These are phyloP conservation scores for Chlorella ohadii DNA, from an alignment of 139 green algal genomes.

Conservation along the genomic window DNA sequence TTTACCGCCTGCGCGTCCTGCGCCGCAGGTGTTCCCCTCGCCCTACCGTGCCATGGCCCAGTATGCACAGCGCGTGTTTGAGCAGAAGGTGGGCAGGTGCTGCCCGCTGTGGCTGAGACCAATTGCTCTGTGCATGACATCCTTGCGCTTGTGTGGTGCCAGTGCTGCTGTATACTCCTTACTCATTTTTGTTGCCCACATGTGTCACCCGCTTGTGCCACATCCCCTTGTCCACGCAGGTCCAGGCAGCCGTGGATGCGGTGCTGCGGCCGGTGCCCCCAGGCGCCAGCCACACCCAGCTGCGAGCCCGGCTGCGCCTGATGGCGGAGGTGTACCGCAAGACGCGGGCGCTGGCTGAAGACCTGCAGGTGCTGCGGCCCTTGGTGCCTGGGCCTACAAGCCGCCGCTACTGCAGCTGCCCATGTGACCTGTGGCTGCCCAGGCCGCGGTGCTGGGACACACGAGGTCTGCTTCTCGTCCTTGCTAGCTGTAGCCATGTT, in stretches of 20 bases:
- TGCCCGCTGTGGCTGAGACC: too few relatives aligned
- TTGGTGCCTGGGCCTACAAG: not conserved
- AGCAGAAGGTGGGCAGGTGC: conserved; percentile 54
- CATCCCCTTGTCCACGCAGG: too few relatives aligned
- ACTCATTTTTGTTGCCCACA: too few relatives aligned
- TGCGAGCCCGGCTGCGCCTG: conserved; percentile 59
- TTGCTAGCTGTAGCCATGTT: not conserved
- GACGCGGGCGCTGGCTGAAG: conserved; percentile 47
- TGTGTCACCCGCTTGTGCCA: too few relatives aligned
- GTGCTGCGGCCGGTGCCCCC: conserved; percentile 45
- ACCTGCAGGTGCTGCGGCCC: conserved; percentile 37
- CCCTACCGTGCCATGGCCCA: conserved; percentile 45
- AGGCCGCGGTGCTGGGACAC: not conserved
- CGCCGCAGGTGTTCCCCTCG: conserved; percentile 51
- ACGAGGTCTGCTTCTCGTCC: not conserved
- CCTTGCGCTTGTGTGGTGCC: too few relatives aligned
- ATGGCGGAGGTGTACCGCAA: conserved; percentile 61
- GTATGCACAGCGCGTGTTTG: conserved; percentile 67
- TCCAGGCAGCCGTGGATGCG: conserved; percentile 50
- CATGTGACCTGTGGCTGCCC: too few relatives aligned
- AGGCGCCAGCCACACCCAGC: conserved; percentile 1
- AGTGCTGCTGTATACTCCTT: too few relatives aligned
- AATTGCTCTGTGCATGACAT: too few relatives aligned
- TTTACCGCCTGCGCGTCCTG: too few relatives aligned
- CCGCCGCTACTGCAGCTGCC: too few relatives aligned